These are phyloP conservation scores for Geopyxis carbonaria DNA, from an alignment of 495 filamentous ascomycete species.

Conservation along the genomic window DNA sequence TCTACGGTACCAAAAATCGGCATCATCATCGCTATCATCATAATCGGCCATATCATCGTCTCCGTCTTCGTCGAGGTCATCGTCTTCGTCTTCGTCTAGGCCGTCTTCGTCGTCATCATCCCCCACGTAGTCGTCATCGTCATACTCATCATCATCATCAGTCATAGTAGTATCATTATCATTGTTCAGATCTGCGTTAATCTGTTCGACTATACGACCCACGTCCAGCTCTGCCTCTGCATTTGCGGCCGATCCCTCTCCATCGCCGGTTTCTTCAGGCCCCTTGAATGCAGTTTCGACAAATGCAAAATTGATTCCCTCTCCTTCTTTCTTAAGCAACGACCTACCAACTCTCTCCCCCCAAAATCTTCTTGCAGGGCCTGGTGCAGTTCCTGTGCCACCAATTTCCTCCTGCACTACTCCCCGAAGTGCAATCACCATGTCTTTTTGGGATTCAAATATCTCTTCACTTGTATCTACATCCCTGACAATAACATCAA, in stretches of 20 bases:
- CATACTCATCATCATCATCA: not conserved
- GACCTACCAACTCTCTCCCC: slow-evolving; percentile 41
- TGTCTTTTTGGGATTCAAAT: slow-evolving; percentile 13
- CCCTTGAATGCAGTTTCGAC: slow-evolving; percentile 41
- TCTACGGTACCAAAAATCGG: slow-evolving; percentile 20
- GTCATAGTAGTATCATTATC: no score
- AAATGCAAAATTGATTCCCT: slow-evolving; percentile 39
- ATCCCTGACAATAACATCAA: slow-evolving; percentile 7
- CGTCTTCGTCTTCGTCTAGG: slow-evolving; percentile 19
- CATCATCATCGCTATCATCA: slow-evolving; percentile 22
- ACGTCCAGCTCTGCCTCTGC: not conserved
- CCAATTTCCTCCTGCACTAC: slow-evolving; percentile 3
- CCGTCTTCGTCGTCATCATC: slow-evolving; percentile 25
- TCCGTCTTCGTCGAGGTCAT: slow-evolving; percentile 26
- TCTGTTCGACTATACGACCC: no score
- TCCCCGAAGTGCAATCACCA: slow-evolving; percentile 13
- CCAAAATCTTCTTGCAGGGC: slow-evolving; percentile 40
- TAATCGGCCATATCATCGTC: slow-evolving; percentile 23
- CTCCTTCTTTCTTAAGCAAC: slow-evolving; percentile 43
- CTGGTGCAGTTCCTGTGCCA: not conserved
- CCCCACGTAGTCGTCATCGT: slow-evolving; percentile 26
- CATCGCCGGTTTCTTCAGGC: slow-evolving; percentile 9
- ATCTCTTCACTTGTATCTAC: slow-evolving; percentile 14
- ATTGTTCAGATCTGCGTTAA: slow-evolving; percentile 6
- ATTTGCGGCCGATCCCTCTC: slow-evolving; percentile 8